phyloP scores from a whole-genome alignment of 768 basidiomycete genomes.

The Suillus paluster region DNA sequence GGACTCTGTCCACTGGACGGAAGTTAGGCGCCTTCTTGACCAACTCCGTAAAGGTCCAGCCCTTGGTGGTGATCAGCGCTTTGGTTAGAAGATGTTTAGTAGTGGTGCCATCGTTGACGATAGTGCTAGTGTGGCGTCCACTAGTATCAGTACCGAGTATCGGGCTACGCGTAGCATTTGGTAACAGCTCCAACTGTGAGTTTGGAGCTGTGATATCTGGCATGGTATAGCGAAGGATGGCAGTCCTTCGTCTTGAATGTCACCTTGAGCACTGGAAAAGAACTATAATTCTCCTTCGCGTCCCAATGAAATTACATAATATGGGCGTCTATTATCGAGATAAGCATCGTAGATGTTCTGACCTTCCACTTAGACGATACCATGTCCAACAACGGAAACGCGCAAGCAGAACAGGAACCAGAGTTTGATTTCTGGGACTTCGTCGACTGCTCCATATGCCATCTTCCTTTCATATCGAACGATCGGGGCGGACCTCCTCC shows the following conservation, averaged over 20 bases:
- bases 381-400: slow-evolving; percentile 11
- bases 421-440: slow-evolving; percentile 82
- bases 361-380: background rate
- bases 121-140: slow-evolving; percentile 1
- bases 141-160: background rate
- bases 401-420: slow-evolving; percentile 15
- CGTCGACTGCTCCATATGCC: slow-evolving; percentile 71
- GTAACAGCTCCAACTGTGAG: background rate
- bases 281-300: too few relatives aligned
- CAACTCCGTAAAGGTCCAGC: slow-evolving; percentile 56
- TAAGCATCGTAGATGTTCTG: background rate
- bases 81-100: slow-evolving; percentile 10
- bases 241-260: background rate
- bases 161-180: background rate
- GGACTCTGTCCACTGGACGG: slow-evolving; percentile 41
- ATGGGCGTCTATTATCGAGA: background rate
- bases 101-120: slow-evolving; percentile 11
- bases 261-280: background rate
- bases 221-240: background rate
- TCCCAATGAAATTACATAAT: background rate
- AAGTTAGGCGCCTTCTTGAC: slow-evolving; percentile 47
- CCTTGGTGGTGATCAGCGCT: slow-evolving; percentile 42
- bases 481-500: slow-evolving; percentile 54
- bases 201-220: background rate
- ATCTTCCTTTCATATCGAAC: slow-evolving; percentile 61